Base-by-base conservation (phyloP, 2,329 filamentous ascomycete species). In the Apiospora marii region DNA sequence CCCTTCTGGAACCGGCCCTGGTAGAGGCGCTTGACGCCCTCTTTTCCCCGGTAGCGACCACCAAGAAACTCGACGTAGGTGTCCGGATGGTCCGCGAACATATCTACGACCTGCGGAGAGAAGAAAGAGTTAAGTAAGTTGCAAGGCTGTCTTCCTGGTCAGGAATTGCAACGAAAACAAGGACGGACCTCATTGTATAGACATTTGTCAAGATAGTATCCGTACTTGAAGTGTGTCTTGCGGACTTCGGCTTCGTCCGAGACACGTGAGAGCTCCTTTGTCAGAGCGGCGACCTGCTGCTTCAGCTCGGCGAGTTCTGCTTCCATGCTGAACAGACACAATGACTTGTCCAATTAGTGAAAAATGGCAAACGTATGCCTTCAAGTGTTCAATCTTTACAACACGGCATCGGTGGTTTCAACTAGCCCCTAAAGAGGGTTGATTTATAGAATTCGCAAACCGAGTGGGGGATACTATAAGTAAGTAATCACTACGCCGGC, bases 171-270 rank as follows among this genome's bases (percentile, higher is more conserved):
- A 10, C 49, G 46, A 68, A 5, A 24, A 6, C 27, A 69, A 43
- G 22, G 48, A 68, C 74, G 67, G 70, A 85, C 87, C 81, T 89
- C 86, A 74, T 88, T 84, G 79, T 89, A 90, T 1, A 90, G 81
- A 73, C 87, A 90, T 75, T 90, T 90, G 80, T 90, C 88, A 37
- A 90, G 82, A 77, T 89, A 90, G 78, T 90, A 89, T 37, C 87
- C 88, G 78, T 89, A 90, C 73, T 87, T 89, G 82, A 87, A 87
- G 76, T 89, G 87, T 3, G 86, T 83, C 77, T 88, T 89, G 72
- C 86, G 85, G 67, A 89, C 84, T 74, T 89, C 86, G 48, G 86
- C 85, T 77, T 89, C 86, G 72, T 88, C 87, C 22, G 82, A 79
- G 7, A 84, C 78, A 3, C 82, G 78, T 4, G 80, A 78, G 7